Conservation (phyloP, 805 yeast genomes). For the Ogataea zsoltii region DNA sequence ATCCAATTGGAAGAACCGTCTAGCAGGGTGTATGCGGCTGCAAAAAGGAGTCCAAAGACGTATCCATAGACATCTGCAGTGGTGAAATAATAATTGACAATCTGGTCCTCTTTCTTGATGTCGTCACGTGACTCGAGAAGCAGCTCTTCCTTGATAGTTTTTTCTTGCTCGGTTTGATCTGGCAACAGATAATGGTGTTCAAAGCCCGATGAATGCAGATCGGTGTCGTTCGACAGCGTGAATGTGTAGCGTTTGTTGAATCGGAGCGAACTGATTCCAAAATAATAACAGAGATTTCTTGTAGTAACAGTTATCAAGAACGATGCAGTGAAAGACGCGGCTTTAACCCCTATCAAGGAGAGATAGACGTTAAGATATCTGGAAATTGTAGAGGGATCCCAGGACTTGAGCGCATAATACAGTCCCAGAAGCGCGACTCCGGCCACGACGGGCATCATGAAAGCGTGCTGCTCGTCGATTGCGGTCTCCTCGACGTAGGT, state of each 20-base stretch:
- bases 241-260: slow-evolving; percentile 41
- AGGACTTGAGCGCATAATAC: slow-evolving; percentile 37
- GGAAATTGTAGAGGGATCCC: slow-evolving; percentile 35
- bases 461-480: slow-evolving; percentile 35
- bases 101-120: slow-evolving; percentile 33
- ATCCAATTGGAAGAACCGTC: slow-evolving; percentile 45
- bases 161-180: slow-evolving; percentile 32
- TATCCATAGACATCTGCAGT: slow-evolving; percentile 31
- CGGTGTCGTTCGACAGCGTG: slow-evolving; percentile 40
- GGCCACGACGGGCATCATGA: slow-evolving; percentile 46
- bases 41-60: slow-evolving; percentile 18
- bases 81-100: slow-evolving; percentile 37
- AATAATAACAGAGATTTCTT: slow-evolving; percentile 32
- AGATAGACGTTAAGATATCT: slow-evolving; percentile 38
- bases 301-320: slow-evolving; percentile 28
- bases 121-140: slow-evolving; percentile 23
- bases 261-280: slow-evolving; percentile 28
- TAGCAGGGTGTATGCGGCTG: slow-evolving; percentile 12
- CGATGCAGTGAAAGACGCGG: slow-evolving; percentile 34
- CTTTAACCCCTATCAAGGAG: slow-evolving; percentile 33
- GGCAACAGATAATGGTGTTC: slow-evolving; percentile 35
- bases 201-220: slow-evolving; percentile 40
- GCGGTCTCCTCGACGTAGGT: slow-evolving; percentile 14
- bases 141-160: slow-evolving; percentile 30
- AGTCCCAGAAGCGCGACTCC: slow-evolving; percentile 40